These are phyloP conservation scores for Populus deltoides DNA, from an alignment of 345 rosid genomes.

Conservation along the genomic window DNA sequence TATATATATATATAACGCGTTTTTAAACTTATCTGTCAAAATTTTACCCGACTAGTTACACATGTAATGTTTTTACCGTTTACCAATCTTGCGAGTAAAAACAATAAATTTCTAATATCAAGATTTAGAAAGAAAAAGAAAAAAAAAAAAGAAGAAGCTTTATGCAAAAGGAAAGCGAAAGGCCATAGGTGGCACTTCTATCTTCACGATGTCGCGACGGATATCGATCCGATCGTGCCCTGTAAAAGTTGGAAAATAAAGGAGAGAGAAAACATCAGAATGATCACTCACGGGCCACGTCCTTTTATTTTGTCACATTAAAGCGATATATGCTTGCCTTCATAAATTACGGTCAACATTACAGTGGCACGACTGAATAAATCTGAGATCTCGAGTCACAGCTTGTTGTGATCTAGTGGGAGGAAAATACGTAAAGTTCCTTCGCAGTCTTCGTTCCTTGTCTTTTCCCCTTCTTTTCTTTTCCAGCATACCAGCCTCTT, in stretches of 20 bases:
- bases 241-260: neutral
- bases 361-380: neutral
- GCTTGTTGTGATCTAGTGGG: too few relatives aligned
- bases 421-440: too few relatives aligned
- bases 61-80: too few relatives aligned
- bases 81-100: too few relatives aligned
- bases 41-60: too few relatives aligned
- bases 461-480: too few relatives aligned
- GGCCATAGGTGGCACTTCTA: neutral
- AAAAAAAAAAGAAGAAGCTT: neutral
- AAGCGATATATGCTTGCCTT: neutral
- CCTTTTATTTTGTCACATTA: neutral
- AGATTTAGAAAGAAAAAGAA: too few relatives aligned
- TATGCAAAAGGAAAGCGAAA: neutral
- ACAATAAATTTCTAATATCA: too few relatives aligned
- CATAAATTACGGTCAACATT: neutral
- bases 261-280: neutral
- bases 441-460: too few relatives aligned
- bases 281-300: neutral
- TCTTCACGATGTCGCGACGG: neutral
- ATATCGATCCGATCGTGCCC: neutral
- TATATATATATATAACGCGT: too few relatives aligned
- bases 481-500: too few relatives aligned
- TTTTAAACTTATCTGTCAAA: too few relatives aligned
- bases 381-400: neutral